Conservation (phyloP, 2,329 filamentous ascomycete genomes). For the Pseudocercospora fuligena region DNA sequence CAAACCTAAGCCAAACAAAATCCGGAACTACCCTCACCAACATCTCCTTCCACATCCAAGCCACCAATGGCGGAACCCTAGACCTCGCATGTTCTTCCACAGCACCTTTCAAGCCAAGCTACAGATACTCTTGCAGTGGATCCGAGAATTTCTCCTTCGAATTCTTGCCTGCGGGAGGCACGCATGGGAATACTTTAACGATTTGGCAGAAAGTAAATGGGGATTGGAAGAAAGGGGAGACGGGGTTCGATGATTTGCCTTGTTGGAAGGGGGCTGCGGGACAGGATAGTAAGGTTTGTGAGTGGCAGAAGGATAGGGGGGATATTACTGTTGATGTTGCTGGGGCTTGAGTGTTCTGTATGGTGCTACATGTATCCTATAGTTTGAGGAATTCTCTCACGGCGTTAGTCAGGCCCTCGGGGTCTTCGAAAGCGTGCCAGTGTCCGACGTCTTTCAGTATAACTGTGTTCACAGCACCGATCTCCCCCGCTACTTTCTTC, state of each 20-base stretch:
- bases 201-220: neutral
- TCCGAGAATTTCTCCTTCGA: neutral
- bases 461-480: constrained; percentile 37
- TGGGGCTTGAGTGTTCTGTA: neutral
- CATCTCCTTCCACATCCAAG: neutral
- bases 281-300: neutral
- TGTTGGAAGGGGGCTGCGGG: neutral
- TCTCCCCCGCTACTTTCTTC: constrained; percentile 41
- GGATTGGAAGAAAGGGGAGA: neutral
- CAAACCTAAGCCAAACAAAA: neutral
- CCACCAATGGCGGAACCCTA: neutral
- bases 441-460: constrained; percentile 53
- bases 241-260: neutral
- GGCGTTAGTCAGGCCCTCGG: constrained; percentile 41
- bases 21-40: neutral
- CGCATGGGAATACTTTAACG: neutral
- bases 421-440: constrained; percentile 59
- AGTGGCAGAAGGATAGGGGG: neutral
- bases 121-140: neutral
- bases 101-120: neutral
- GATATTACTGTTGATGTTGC: neutral
- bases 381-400: constrained; percentile 25
- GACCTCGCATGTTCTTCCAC: neutral
- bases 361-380: no score
- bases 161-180: neutral